Conservation (phyloP, 2,329 filamentous ascomycete species). For the Colletotrichum incanum region DNA sequence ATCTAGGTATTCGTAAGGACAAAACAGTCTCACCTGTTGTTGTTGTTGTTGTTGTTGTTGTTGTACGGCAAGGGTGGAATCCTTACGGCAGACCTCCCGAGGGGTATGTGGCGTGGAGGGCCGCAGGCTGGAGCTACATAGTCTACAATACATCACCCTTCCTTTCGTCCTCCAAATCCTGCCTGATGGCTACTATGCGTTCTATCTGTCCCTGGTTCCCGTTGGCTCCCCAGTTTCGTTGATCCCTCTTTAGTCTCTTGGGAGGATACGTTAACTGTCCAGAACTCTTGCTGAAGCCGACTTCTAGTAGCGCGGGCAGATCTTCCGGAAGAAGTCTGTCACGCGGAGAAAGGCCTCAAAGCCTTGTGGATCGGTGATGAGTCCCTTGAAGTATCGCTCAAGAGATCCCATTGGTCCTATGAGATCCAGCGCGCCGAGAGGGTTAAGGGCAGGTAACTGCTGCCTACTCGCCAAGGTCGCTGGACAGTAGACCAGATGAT, state of each 20-base stretch:
- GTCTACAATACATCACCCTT: too few species aligned
- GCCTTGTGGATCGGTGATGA: neutral
- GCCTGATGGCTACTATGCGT: slow-evolving; percentile 6
- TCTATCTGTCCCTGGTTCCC: slow-evolving; percentile 7
- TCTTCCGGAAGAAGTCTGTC: slow-evolving; percentile 10
- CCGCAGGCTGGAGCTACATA: too few species aligned
- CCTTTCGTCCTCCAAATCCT: slow-evolving; percentile 4
- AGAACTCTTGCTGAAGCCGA: neutral
- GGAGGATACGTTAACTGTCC: neutral
- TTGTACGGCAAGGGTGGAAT: too few species aligned
- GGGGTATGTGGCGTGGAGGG: too few species aligned
- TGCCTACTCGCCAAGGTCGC: slow-evolving; percentile 4
- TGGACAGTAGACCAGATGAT: slow-evolving; percentile 9
- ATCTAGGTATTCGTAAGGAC: too few species aligned
- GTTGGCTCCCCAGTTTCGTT: slow-evolving; percentile 1
- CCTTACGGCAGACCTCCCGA: too few species aligned
- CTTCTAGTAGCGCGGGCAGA: neutral
- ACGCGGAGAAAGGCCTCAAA: slow-evolving; percentile 7
- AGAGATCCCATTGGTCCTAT: slow-evolving; percentile 6
- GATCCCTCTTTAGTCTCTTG: neutral
- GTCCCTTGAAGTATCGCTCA: slow-evolving; percentile 3
- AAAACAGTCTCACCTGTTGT: too few species aligned
- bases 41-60: too few species aligned
- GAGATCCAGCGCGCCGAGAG: neutral
- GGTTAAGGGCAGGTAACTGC: slow-evolving; percentile 6